Conservation (phyloP, 495 filamentous ascomycete species). For the Lepidopterella palustris region DNA sequence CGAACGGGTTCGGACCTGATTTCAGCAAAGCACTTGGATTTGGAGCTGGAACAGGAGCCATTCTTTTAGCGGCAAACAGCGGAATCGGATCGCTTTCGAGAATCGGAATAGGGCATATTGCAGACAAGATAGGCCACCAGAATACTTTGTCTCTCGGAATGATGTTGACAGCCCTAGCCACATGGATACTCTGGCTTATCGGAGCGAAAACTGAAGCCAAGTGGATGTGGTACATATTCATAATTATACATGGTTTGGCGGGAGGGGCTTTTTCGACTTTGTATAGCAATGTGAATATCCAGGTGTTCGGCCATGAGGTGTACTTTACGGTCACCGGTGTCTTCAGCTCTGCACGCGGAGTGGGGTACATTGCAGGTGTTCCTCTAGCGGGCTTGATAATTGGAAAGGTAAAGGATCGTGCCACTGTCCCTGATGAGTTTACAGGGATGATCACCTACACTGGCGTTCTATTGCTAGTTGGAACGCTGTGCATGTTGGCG, state of each 20-base stretch:
- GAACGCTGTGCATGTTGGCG: not conserved
- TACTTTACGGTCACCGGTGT: constrained; percentile 5
- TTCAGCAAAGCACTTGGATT: constrained; percentile 3
- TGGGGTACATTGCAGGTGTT: constrained; percentile 8
- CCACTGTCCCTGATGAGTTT: not conserved
- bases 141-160: constrained; percentile 1
- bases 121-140: constrained; percentile 7
- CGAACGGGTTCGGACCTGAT: constrained; percentile 5
- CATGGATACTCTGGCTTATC: constrained; percentile 6
- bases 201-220: not conserved
- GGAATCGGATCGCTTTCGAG: constrained; percentile 1
- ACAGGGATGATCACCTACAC: not conserved
- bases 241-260: not conserved
- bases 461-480: not conserved
- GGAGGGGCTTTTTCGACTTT: not conserved
- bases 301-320: constrained; percentile 7
- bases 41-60: not conserved
- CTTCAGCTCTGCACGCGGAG: constrained; percentile 1
- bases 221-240: constrained; percentile 1
- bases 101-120: not conserved
- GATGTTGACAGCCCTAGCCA: not conserved
- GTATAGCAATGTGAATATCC: not conserved
- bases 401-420: not conserved
- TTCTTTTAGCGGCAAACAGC: not conserved
- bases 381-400: constrained; percentile 7